Evolutionary conservation across 192 early-diverging fungal species (phyloP), one percentile per base, ranked within the genome.

Genomic region (Cetraspora pellucida): DNA sequence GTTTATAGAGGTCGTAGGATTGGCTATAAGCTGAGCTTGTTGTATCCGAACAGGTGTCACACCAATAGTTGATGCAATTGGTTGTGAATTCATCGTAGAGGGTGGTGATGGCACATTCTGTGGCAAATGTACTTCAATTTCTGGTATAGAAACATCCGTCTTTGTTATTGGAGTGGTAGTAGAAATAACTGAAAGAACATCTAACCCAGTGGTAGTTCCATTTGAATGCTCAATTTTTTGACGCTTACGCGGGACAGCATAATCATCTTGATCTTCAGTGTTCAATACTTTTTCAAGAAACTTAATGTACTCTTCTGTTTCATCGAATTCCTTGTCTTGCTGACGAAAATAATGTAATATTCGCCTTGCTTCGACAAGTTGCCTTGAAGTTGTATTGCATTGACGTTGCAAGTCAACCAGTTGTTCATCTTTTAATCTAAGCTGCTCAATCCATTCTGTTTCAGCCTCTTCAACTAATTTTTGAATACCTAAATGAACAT

Each of bases 391-490:
- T n/a, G 74, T 75, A 37, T 85, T 81, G 16, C 90, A 81, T 61
- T 89, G 82, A 43, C 82, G 77, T 65, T 89, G 87, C 21, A 88
- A 84, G 57, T 83, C 81, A 30, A 86, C 78, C 49, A 92, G 80
- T 66, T 89, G 83, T 16, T 80, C 75, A 19, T 93, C 87, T 66
- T 90, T 87, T 37, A 79, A 49, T 58, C 83, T 77, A 50, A 93
- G 82, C 49, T 91, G 86, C 11, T 85, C 87, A 2, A 85, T 79
- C 75, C 88, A 92, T 43, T 94, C 89, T 0, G 83, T 82, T 72
- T 94, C 93, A n/a, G 93, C 74, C 17, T 90, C 88, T 14, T 89
- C 81, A 52, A 93, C 86, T 65, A 92, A 81, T 70, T 86, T 87
- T 78, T 93, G 92, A 37, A 94, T 86, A 59, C 83, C 87, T 86